Percentiles rank a stretch among this genome's conserved stretches.
These are phyloP conservation scores for Salix arbutifolia DNA, from an alignment of 345 rosid genomes.

Conservation along the genomic window DNA sequence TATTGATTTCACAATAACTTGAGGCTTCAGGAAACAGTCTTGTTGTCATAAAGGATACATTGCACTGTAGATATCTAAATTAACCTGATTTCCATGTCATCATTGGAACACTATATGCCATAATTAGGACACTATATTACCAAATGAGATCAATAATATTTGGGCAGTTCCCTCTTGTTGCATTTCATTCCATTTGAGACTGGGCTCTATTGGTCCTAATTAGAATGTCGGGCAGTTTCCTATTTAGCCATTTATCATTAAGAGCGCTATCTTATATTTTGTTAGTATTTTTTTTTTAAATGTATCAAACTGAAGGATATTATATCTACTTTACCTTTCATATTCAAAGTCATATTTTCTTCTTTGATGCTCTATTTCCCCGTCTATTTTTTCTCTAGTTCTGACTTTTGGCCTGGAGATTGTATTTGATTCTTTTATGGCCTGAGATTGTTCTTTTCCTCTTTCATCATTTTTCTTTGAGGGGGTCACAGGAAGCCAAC, in stretches of 20 bases:
- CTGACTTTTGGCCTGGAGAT: not conserved
- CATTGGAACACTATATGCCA: not conserved
- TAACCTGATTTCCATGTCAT: not conserved
- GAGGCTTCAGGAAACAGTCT: not conserved
- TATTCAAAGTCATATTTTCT: not conserved
- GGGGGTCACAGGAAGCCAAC: conserved; percentile 62
- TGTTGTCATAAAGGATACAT: not conserved
- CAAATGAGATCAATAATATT: not conserved
- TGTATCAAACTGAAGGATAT: not conserved
- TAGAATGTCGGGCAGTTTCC: not conserved
- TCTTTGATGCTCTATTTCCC: not conserved
- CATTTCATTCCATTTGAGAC: not conserved
- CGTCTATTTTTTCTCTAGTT: not conserved
- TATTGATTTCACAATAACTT: not conserved
- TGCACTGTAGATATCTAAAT: not conserved
- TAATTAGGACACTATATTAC: not conserved
- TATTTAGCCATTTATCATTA: not conserved
- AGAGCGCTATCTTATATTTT: not conserved
- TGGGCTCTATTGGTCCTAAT: not conserved
- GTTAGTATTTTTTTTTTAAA: not conserved
- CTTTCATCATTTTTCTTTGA: not conserved
- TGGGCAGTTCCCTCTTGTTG: not conserved
- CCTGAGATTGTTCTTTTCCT: not conserved
- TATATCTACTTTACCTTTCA: not conserved
- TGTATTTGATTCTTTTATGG: not conserved